Base-by-base conservation (phyloP, 2,329 filamentous ascomycete genomes). In the Fusarium scirpi region DNA sequence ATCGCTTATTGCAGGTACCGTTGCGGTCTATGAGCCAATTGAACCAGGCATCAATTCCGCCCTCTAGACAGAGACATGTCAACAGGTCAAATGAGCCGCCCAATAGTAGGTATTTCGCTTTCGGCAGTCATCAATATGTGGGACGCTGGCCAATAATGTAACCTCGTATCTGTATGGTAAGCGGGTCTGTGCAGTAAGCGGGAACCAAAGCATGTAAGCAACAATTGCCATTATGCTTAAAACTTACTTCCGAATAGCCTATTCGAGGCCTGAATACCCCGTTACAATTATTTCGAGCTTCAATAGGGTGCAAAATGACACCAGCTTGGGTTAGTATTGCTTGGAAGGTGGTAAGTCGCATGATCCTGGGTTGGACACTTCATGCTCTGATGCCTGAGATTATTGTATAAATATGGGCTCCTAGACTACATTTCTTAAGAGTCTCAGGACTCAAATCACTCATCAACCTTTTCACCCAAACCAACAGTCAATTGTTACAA, bases 341-440 rank as follows among this genome's bases (percentile, higher is more conserved):
- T 34, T 18, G 8, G 8, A 18, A n/a, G 16, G 32, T 5, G 32
- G 32, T 18, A 38, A 11, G 16, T 18, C 1, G 8, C 2, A 6
- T 38, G 16, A 6, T 18, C 16, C 1, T 4, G 2, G 9, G 8
- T 11, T 11, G 6, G 5, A n/a, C 5, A 11, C 5, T 11, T 10
- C 9, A 18, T 38, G 5, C 5, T 11, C 5, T 18, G 16, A 38
- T 11, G 16, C 2, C 8, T 18, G 16, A 11, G 32, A 38, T 11
- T 38, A 5, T 10, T 18, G 16, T 18, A 18, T 38, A 38, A 38
- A 38, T 38, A 25, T 25, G 24, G 24, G 6, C 6, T 25, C 24
- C 24, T 25, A 25, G 24, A 25, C 6, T 25, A 25, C 24, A 25
- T 25, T 25, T 25, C 24, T 25, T 6, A 25, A 25, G 6, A 25